Conservation (phyloP, 108 stramenopile species). For the Nitzschia palea region DNA sequence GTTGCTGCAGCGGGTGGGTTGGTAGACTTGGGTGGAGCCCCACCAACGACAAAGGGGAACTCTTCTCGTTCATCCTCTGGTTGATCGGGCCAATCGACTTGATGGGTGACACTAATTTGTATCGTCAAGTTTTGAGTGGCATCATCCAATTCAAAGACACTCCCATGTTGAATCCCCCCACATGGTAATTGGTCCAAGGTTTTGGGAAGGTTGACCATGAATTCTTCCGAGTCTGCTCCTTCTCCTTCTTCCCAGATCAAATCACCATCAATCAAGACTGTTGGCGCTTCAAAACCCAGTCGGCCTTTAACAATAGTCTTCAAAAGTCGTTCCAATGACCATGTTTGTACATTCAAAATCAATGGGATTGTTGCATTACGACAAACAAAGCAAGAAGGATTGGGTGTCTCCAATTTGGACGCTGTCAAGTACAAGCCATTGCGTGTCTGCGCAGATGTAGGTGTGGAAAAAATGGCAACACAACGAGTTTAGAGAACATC, state of each 20-base stretch:
- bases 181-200: slow-evolving; percentile 58
- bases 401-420: slow-evolving; percentile 67
- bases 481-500: no score
- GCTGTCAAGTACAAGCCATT: slow-evolving; percentile 85
- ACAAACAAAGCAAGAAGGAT: slow-evolving; percentile 93
- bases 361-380: slow-evolving; percentile 71
- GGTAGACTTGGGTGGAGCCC: slow-evolving; percentile 25
- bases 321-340: slow-evolving; percentile 67
- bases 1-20: neutral
- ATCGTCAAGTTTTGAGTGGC: slow-evolving; percentile 89
- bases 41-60: slow-evolving; percentile 67
- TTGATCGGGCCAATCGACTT: slow-evolving; percentile 44
- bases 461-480: neutral
- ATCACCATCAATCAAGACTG: slow-evolving; percentile 60
- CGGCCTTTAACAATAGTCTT: slow-evolving; percentile 63
- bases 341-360: slow-evolving; percentile 67
- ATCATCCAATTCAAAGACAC: slow-evolving; percentile 83
- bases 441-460: slow-evolving; percentile 30
- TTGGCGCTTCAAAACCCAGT: slow-evolving; percentile 86
- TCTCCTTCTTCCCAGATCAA: slow-evolving; percentile 87
- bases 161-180: slow-evolving; percentile 89
- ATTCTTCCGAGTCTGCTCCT: slow-evolving; percentile 58
- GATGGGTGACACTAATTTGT: slow-evolving; percentile 67
- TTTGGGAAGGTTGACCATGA: slow-evolving; percentile 52
- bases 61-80: slow-evolving; percentile 58